Base-by-base conservation (phyloP, 2,329 filamentous ascomycete species). In the Fusarium redolens region DNA sequence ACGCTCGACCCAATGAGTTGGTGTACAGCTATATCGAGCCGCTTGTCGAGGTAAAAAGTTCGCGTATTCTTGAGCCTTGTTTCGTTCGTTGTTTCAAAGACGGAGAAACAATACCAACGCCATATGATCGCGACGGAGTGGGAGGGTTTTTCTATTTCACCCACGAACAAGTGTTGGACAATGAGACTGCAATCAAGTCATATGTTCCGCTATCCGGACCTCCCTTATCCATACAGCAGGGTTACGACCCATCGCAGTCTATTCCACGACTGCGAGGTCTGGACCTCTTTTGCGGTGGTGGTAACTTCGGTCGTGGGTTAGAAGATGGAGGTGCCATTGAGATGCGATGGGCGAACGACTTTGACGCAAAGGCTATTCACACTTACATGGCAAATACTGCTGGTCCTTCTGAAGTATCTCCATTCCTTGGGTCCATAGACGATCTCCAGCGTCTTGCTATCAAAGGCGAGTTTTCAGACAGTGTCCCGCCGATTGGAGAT, bases 211-310 rank as follows among this genome's bases (percentile, higher is more conserved):
- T 89, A 0, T 54, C 75, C 3, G 38, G 78, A 2, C 77, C 79
- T 28, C 84, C 83, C 1, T 40, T 60, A 9, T 77, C 75, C 8
- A 71, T 92, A 5, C 84, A 82, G 0, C 87, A 92, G 79, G 90
- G 90, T 0, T 88, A 89, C 45, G 82, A 91, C 69, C 87, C 89
- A 0, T 54, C 61, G 0, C 72, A 68, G 3, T 37, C 66, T 9
- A 65, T 78, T 63, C 66, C 77, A 22, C 85, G 84, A 65, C 83
- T 93, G 13, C 83, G 83, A 9, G 92, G 91, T 0, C 81, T 96
- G 7, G 92, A 94, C 70, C 82, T 96, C 0, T 97, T 94, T 76
- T 94, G 92, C 72, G 94, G 94, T 2, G 91, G 92, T 22, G 93
- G 94, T 0, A 94, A 92, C 58, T 90, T 96, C 57, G 93, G 93